Conservation (phyloP, 2,329 filamentous ascomycete genomes). For the Nannizzia gypsea region DNA sequence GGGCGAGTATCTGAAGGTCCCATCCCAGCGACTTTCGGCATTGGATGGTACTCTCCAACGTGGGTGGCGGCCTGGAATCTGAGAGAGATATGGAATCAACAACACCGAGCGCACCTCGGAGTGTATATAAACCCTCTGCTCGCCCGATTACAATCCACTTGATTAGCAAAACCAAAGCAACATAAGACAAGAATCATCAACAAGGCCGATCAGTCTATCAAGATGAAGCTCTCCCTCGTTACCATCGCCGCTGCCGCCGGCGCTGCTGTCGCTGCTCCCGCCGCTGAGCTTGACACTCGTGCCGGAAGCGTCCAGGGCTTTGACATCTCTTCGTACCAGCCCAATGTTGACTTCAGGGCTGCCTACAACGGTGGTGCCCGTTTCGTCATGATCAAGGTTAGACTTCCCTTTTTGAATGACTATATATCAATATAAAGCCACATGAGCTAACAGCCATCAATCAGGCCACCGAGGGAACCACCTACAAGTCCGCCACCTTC, state of each 20-base stretch:
- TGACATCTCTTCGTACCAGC: slow-evolving; percentile 35
- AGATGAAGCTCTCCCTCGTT: slow-evolving; percentile 4
- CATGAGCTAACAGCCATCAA: background rate
- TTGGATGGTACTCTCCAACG: background rate
- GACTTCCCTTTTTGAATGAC: background rate
- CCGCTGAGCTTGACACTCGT: background rate
- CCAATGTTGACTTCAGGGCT: slow-evolving; percentile 27
- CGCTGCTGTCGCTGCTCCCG: background rate
- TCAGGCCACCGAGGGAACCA: slow-evolving; percentile 44
- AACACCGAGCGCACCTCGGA: background rate
- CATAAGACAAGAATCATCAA: background rate
- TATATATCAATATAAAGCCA: too few species aligned
- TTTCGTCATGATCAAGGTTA: slow-evolving; percentile 38
- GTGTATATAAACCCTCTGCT: background rate
- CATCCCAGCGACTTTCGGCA: background rate
- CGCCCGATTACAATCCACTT: background rate
- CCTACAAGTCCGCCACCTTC: slow-evolving; percentile 37
- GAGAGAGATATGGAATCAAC: background rate
- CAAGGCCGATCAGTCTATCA: background rate
- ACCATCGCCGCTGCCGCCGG: background rate
- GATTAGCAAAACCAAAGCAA: background rate
- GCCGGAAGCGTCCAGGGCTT: slow-evolving; percentile 23
- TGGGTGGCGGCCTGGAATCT: background rate
- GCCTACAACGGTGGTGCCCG: slow-evolving; percentile 32
- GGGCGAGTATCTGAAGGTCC: background rate